Percentiles rank a stretch among this genome's conserved stretches.
These are phyloP conservation scores for Cyclospora cayetanensis DNA, from an alignment of 169 alveolate species.

Conservation along the genomic window DNA sequence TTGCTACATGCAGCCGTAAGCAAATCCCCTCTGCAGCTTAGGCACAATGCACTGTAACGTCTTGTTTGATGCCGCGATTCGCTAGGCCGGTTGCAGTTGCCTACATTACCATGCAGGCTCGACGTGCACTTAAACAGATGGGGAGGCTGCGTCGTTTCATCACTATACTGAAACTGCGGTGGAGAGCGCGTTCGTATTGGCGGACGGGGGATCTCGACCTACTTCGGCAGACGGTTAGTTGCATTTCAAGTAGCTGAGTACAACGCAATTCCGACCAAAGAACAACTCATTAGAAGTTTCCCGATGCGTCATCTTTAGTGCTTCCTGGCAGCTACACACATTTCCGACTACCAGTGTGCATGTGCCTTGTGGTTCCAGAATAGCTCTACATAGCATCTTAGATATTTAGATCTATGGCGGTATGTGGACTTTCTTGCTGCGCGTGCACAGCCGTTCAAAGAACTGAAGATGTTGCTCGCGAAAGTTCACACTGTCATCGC, in stretches of 20 bases:
- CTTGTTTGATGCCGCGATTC: neutral
- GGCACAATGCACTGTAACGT: neutral
- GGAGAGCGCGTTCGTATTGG: slow-evolving; percentile 53
- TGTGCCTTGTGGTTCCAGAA: neutral
- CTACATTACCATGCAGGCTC: too few relatives aligned
- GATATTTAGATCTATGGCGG: neutral
- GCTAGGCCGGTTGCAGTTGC: neutral
- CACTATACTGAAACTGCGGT: slow-evolving; percentile 7
- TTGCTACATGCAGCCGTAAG: slow-evolving; percentile 50
- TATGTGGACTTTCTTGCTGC: neutral
- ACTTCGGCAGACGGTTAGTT: neutral
- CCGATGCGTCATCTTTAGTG: too few relatives aligned
- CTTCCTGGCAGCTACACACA: too few relatives aligned
- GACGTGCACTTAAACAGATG: slow-evolving; percentile 14
- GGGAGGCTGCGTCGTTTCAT: slow-evolving; percentile 53
- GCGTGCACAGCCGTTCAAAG: slow-evolving; percentile 34
- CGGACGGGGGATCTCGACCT: slow-evolving; percentile 51
- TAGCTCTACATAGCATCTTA: neutral
- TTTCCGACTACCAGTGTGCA: too few relatives aligned
- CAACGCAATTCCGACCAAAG: too few relatives aligned
- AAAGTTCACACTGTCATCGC: slow-evolving; percentile 24
- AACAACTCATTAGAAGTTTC: too few relatives aligned
- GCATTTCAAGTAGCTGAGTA: neutral
- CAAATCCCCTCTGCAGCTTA: neutral
- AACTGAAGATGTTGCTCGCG: slow-evolving; percentile 25